These are phyloP conservation scores for Ordospora pajunii DNA, from an alignment of 371 early-diverging fungal genomes.

Conservation along the genomic window DNA sequence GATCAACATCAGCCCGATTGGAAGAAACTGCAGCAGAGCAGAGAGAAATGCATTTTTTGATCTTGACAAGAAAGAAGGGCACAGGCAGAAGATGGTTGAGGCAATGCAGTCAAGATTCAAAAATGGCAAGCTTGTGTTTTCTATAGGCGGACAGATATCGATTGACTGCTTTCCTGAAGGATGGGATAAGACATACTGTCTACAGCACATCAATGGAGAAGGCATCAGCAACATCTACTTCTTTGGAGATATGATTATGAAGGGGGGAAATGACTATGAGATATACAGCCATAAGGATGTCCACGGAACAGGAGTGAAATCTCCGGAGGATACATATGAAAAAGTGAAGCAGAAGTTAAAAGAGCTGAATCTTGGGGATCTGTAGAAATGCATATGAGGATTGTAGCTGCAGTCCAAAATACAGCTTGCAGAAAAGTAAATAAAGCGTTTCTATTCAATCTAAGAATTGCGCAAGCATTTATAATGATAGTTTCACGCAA, in stretches of 20 bases:
- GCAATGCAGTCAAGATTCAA: conserved; percentile 75
- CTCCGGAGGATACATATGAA: conserved; percentile 77
- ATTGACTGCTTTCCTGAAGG: conserved; percentile 98
- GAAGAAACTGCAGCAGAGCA: conserved; percentile 79
- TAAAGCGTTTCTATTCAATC: too few relatives aligned
- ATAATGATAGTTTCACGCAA: too few relatives aligned
- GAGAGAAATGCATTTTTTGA: conserved; percentile 85
- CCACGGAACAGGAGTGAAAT: conserved; percentile 75
- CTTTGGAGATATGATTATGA: conserved; percentile 95
- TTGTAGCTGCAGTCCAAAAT: neutral
- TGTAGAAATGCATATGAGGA: neutral
- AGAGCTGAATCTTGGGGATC: conserved; percentile 16
- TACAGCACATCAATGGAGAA: conserved; percentile 76
- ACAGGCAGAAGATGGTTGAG: conserved; percentile 71
- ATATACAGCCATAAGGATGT: conserved; percentile 75
- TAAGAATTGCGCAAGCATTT: too few relatives aligned
- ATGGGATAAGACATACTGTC: conserved; percentile 88
- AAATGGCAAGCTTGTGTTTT: conserved; percentile 76
- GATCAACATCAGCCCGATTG: conserved; percentile 97
- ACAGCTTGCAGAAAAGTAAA: too few relatives aligned
- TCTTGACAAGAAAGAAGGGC: conserved; percentile 68
- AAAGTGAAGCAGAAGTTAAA: conserved; percentile 68
- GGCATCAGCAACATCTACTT: conserved; percentile 83
- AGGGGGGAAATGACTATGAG: conserved; percentile 98
- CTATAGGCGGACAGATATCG: conserved; percentile 97